Conservation (phyloP, 2,329 filamentous ascomycete species). For the Neofusicoccum cordaticola region DNA sequence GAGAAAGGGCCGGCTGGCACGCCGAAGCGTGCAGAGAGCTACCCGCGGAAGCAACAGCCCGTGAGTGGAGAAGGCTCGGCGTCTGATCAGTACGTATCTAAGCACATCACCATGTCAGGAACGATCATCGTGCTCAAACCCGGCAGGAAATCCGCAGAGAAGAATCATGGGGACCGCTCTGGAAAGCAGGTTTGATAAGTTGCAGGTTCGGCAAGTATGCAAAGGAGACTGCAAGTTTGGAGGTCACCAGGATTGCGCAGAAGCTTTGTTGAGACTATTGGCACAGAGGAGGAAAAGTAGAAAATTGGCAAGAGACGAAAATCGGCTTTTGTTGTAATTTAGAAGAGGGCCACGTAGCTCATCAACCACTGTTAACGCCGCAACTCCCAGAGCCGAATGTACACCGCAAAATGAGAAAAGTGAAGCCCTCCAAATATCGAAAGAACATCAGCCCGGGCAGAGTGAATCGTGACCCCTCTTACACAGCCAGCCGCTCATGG, state of each 20-base stretch:
- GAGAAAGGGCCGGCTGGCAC: too few species aligned
- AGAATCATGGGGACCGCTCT: too few species aligned
- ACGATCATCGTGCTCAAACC: too few species aligned
- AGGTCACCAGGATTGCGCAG: neutral
- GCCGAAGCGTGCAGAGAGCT: too few species aligned
- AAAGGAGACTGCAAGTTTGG: neutral
- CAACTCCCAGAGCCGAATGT: slow-evolving; percentile 18
- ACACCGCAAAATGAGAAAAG: slow-evolving; percentile 17
- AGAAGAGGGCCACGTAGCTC: slow-evolving; percentile 16
- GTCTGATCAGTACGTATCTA: too few species aligned
- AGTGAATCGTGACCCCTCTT: slow-evolving; percentile 5
- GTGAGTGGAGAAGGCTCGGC: too few species aligned
- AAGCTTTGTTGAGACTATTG: neutral
- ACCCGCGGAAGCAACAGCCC: too few species aligned
- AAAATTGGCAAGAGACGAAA: neutral
- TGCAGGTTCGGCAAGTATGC: too few species aligned
- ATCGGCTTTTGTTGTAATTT: slow-evolving; percentile 13
- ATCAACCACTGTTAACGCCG: slow-evolving; percentile 17
- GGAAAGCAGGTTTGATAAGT: too few species aligned
- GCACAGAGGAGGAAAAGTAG: neutral
- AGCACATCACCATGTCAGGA: too few species aligned
- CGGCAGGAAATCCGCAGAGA: too few species aligned
- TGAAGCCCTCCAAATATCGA: neutral
- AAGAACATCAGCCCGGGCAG: neutral
- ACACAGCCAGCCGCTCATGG: slow-evolving; percentile 8